Evolutionary conservation across 306 rosid species (phyloP), one percentile per base, ranked within the genome.

Genomic region (Quillaja saponaria): DNA sequence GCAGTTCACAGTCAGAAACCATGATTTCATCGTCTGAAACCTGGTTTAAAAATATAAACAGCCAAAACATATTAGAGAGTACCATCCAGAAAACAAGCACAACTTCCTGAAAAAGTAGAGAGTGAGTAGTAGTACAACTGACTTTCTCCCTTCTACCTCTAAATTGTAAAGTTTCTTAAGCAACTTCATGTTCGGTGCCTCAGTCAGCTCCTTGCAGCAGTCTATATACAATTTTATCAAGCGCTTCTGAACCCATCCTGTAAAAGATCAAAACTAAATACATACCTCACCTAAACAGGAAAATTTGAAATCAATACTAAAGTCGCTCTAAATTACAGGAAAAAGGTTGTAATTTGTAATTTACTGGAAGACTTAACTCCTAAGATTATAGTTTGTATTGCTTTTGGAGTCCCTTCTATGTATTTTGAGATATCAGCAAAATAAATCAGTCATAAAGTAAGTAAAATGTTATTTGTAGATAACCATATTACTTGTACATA

Each of bases 171-270:
- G 84, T 76, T 83, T 88, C 84, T 80, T 88, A 58, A 86, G 73
- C 67, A 92, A 82, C 74, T 86, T 84, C 82, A 79, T 77, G 59
- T 84, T 88, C 44, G 89, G 92, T 66, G 73, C 82, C 83, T 71
- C 89, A 15, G 85, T 79, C 61, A 81, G 63, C 79, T 84, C 95
- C 66, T 71, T 74, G 81, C 98, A 92, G 80, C 86, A 61, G 50
- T 82, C 86, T 3, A 82, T 49, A 53, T 88, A 92, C 50, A 82
- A 76, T 84, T 81, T 86, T 71, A 88, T 86, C 80, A 92, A 79
- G 68, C 84, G 83, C 81, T 84, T 88, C 57, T 84, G 91, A 59
- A 88, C 85, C 96, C 96, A 84, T 49, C 95, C 94, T 92, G 70
- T 33, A 49, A 66, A 60, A 53, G 58, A 67, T 6, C 56, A 34